These are phyloP conservation scores for Camellia sinensis DNA, from an alignment of 148 eudicot genomes.

Conservation along the genomic window DNA sequence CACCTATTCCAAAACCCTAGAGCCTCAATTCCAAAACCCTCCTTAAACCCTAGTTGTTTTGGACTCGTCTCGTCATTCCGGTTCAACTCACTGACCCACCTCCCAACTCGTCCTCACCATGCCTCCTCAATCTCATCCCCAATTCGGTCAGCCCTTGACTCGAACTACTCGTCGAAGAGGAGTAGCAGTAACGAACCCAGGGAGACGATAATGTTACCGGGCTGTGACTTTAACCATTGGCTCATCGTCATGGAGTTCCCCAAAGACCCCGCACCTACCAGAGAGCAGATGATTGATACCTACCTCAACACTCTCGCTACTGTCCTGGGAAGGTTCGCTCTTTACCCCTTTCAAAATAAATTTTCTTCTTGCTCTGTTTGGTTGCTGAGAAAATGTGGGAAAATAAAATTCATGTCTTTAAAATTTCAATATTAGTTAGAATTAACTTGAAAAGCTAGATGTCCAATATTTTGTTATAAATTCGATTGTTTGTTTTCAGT, in stretches of 20 bases:
- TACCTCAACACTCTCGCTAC: constrained; percentile 75
- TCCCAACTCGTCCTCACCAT: constrained; percentile 7
- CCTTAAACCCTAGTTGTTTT: constrained; percentile 24
- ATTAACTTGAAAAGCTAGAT: no score
- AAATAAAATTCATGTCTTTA: not conserved
- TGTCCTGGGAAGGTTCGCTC: constrained; percentile 71
- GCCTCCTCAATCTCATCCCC: not conserved
- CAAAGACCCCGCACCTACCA: constrained; percentile 87
- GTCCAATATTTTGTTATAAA: no score
- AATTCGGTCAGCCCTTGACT: constrained; percentile 31
- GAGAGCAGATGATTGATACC: constrained; percentile 93
- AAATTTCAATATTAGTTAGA: no score
- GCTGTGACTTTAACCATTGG: constrained; percentile 95
- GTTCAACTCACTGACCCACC: constrained; percentile 3
- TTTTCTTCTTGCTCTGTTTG: no score
- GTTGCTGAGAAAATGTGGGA: not conserved
- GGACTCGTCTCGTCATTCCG: constrained; percentile 8
- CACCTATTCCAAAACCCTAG: constrained; percentile 39
- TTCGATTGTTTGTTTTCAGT: no score
- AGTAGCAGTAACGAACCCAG: constrained; percentile 49
- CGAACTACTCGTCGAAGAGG: constrained; percentile 47
- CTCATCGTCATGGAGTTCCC: constrained; percentile 94
- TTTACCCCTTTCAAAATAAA: not conserved
- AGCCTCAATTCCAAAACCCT: constrained; percentile 15
- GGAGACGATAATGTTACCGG: constrained; percentile 80